These are phyloP conservation scores for Globisporangium radiosum DNA, from an alignment of 352 stramenopile species.

Conservation along the genomic window DNA sequence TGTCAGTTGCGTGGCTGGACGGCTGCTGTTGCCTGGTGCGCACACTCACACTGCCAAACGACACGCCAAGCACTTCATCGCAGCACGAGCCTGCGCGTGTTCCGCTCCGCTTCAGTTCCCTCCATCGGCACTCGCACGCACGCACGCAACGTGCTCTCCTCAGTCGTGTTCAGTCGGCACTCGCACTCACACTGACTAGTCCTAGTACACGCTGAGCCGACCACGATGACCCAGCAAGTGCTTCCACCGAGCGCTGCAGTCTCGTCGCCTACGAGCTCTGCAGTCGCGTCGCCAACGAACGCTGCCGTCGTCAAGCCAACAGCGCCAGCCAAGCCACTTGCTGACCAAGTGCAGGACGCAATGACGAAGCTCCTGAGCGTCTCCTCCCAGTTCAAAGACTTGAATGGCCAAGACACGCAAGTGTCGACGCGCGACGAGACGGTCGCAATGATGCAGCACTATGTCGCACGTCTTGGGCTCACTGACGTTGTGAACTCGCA, in stretches of 20 bases:
- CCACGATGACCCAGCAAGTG: too few relatives aligned
- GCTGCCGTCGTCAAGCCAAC: neutral
- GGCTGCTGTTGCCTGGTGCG: too few relatives aligned
- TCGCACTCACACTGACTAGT: too few relatives aligned
- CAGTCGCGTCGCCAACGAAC: neutral
- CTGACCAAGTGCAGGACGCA: conserved; percentile 42
- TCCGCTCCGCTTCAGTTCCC: too few relatives aligned
- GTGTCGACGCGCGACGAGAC: conserved; percentile 74
- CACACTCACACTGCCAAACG: too few relatives aligned
- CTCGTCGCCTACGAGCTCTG: neutral
- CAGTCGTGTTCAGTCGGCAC: too few relatives aligned
- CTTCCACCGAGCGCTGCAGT: neutral
- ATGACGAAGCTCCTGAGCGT: conserved; percentile 53
- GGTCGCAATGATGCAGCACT: conserved; percentile 78
- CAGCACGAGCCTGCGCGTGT: too few relatives aligned
- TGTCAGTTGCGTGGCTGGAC: too few relatives aligned
- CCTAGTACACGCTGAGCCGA: too few relatives aligned
- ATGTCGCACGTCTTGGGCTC: conserved; percentile 50
- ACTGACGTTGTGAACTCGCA: conserved; percentile 31
- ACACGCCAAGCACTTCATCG: too few relatives aligned
- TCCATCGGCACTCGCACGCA: too few relatives aligned
- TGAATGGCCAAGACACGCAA: conserved; percentile 54
- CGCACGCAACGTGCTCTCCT: too few relatives aligned
- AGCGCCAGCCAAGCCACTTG: conserved; percentile 4
- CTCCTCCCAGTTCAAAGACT: conserved; percentile 60